A percentile compares a stretch with the other conserved stretches of the same genome.
These are phyloP conservation scores for Tripterygium wilfordii DNA, from an alignment of 177 flowering plant species.

Conservation along the genomic window DNA sequence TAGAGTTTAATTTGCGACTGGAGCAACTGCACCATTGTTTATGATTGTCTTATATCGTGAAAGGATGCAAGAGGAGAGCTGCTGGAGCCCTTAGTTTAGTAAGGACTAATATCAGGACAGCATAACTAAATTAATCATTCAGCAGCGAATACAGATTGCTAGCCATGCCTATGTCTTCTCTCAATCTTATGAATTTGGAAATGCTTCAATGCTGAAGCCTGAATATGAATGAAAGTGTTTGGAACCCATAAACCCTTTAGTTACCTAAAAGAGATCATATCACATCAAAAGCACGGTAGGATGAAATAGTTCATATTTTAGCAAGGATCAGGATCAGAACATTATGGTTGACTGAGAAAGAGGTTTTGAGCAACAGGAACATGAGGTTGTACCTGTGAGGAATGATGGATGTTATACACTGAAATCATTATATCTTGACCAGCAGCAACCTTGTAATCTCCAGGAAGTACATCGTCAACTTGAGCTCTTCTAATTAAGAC, in stretches of 20 bases:
- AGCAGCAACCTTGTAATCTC: constrained; percentile 74
- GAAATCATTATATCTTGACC: constrained; percentile 99
- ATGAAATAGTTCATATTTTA: neutral
- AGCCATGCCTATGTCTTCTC: neutral
- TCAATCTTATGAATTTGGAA: neutral
- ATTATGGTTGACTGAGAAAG: no score
- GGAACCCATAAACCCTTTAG: neutral
- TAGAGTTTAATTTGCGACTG: no score
- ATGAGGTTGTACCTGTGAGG: constrained; percentile 55
- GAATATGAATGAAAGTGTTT: neutral
- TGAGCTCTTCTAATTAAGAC: constrained; percentile 87
- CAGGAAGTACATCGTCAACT: constrained; percentile 79
- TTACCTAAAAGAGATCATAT: no score
- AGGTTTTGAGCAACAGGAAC: no score
- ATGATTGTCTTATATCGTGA: no score
- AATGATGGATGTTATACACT: constrained; percentile 89
- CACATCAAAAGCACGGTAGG: no score
- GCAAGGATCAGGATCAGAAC: no score
- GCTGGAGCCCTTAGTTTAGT: no score
- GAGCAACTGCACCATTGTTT: no score
- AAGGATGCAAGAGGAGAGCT: no score
- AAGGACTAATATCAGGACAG: no score
- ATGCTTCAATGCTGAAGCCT: neutral
- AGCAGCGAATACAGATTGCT: neutral
- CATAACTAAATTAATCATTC: no score